Evolutionary conservation across 352 stramenopile species (phyloP), one percentile per base, ranked within the genome.

Genomic region (Phytophthora foliorum): DNA sequence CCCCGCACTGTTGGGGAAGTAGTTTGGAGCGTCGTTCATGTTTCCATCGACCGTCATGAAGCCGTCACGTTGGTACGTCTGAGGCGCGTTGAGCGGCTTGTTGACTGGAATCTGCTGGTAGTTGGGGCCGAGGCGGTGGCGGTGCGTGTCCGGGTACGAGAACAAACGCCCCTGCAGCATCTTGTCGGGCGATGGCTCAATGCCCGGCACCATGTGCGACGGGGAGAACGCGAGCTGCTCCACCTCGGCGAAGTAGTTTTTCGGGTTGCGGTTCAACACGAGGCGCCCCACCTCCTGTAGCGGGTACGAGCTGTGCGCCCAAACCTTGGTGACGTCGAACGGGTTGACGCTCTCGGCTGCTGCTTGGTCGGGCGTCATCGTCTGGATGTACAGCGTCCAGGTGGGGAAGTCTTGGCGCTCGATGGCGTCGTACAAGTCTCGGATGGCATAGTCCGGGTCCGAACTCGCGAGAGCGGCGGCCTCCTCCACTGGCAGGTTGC

Each of bases 251-350:
- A 97, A 97, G 78, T 98, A 98, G 74, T 98, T 97, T 29, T 80
- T 75, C 21, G 93, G 93, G 68, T 98, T 98, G 46, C 86, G 79
- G 79, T 98, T 97, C 6, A 98, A 77, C 29, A 97, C 91, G 25
- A 98, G 74, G 8, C 80, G 68, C 0, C 94, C 94, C 19, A 98
- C 81, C 67, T 98, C 84, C 31, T 84, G 73, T 8, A 98, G 83
- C 9, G 94, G 93, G 61, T 92, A 98, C 10, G 90, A 65, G 9
- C 63, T 66, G 67, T 98, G 93, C 25, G 89, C 67, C 94, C 93
- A 98, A 32, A 98, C 65, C 67, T 98, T 98, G 63, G 94, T 98
- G 41, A 98, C 82, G 65, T 98, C 94, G 72, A 98, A 98, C 11
- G 94, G 93, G 72, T 98, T 94, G 17, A 95, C 92, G 22, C 69